Conservation (phyloP, 192 early-diverging fungal genomes). For the Podila epigama region DNA sequence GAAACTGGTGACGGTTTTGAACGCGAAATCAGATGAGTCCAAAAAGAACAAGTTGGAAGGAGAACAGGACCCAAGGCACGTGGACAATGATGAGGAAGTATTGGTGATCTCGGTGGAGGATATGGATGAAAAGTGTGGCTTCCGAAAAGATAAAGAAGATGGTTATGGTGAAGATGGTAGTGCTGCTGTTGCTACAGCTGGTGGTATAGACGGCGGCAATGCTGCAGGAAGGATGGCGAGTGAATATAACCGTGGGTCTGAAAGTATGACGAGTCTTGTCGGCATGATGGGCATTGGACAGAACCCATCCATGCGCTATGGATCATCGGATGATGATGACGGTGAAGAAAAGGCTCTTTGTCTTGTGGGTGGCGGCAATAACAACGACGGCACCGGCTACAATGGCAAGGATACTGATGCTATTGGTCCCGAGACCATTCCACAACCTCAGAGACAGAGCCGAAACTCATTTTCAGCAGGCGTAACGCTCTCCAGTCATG, state of each 20-base stretch:
- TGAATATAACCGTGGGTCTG: neutral
- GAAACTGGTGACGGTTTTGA: constrained; percentile 1
- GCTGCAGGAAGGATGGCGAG: constrained; percentile 9
- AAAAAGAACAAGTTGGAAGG: neutral
- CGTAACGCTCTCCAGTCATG: too few species aligned
- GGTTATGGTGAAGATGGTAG: neutral
- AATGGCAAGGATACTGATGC: neutral
- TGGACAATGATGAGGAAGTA: neutral
- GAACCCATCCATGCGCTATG: constrained; percentile 24
- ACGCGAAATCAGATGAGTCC: neutral
- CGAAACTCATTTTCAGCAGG: too few species aligned
- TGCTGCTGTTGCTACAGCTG: too few species aligned
- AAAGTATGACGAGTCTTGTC: constrained; percentile 21
- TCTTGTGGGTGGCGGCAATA: too few species aligned
- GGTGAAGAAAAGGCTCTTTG: too few species aligned
- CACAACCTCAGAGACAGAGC: too few species aligned
- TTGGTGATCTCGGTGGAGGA: constrained; percentile 10
- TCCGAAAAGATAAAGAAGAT: neutral
- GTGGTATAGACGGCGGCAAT: neutral
- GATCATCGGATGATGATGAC: constrained; percentile 29
- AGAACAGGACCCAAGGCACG: too few species aligned
- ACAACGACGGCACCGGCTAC: neutral
- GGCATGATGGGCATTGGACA: constrained; percentile 42
- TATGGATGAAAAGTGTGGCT: neutral
- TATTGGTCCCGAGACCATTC: neutral